Conservation (phyloP, 208 protist species). For the Phytomonas sp. region DNA sequence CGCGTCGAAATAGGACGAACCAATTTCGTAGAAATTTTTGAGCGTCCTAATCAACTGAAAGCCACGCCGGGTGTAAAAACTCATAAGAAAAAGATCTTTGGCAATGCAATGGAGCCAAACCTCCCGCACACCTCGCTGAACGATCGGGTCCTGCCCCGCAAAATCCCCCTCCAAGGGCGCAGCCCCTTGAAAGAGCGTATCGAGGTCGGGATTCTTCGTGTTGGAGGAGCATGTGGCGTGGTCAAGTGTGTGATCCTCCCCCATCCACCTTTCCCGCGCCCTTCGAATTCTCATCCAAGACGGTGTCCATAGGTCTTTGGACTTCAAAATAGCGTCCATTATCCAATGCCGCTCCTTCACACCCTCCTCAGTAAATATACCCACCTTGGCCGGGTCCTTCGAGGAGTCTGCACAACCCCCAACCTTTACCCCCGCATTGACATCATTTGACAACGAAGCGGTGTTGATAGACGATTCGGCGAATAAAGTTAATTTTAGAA, state of each 20-base stretch:
- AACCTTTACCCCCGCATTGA: not conserved
- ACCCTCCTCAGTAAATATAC: not conserved
- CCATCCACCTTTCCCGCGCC: not conserved
- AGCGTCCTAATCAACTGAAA: constrained; percentile 30
- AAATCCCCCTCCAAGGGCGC: constrained; percentile 12
- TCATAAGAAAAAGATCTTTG: constrained; percentile 21
- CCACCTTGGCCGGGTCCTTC: not conserved
- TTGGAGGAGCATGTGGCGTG: not conserved
- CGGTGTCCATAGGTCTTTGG: not conserved
- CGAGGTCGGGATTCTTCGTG: not conserved
- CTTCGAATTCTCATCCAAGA: not conserved
- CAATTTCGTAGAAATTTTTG: constrained; percentile 37
- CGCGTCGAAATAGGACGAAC: not conserved
- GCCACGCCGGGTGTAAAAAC: constrained; percentile 47
- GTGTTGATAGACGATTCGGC: not conserved
- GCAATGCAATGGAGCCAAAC: constrained; percentile 79
- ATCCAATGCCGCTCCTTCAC: not conserved
- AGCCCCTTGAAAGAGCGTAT: not conserved
- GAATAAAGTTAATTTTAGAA: not conserved
- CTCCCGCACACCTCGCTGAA: constrained; percentile 42
- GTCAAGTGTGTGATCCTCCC: not conserved
- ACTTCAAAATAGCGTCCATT: not conserved
- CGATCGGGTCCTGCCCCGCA: constrained; percentile 14
- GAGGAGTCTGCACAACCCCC: not conserved
- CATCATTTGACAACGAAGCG: not conserved